Evolutionary conservation across 1,284 basidiomycete genomes (phyloP), one percentile per base, ranked within the genome.

Genomic region (Trametes pubescens): DNA sequence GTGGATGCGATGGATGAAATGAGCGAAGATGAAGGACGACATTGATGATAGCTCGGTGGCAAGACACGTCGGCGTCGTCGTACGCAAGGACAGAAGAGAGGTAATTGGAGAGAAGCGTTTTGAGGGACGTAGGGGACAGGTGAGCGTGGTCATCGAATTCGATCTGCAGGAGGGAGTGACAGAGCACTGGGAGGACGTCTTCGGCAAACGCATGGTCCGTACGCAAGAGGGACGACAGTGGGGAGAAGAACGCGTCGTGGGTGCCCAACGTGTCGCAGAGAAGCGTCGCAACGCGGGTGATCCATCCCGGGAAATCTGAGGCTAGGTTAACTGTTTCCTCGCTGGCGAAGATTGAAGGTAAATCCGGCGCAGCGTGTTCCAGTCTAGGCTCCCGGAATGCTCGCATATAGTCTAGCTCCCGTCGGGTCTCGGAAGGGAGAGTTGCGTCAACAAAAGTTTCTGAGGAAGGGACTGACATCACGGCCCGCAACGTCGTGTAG

Each of bases 11-110:
- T 2, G 84, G 83, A 40, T 71, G 72, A 66, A 89, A 93, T 70
- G 88, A 80, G 11, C 96, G 91, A 21, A 99, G 82, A 73, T 97
- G 88, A 13, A 98, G 81, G n/a, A 96, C 79, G 46, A 90, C 84
- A 57, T 91, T 86, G 52, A 99, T 86, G 64, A 99, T 84, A 9
- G 87, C 84, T 55, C 83, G 82, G 62, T 88, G 80, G 68, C 86
- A 89, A 11, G 77, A 71, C 1, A 80, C 74, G 66, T 81, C 79
- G 6, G 86, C 74, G 5, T 72, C 66, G 2, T 77, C 74, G 2
- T 80, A 79, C 0, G 74, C 70, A 4, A 96, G 81, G 18, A 95
- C 75, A 8, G 77, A 73, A 0, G 83, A 80, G 76, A 95, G 90
- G 72, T 92, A 93, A 4, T 75, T 69, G 0, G 92, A 93, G 7